Evolutionary conservation across 2,329 filamentous ascomycete genomes (phyloP).

Genomic region (Harringtonia lauricola): DNA sequence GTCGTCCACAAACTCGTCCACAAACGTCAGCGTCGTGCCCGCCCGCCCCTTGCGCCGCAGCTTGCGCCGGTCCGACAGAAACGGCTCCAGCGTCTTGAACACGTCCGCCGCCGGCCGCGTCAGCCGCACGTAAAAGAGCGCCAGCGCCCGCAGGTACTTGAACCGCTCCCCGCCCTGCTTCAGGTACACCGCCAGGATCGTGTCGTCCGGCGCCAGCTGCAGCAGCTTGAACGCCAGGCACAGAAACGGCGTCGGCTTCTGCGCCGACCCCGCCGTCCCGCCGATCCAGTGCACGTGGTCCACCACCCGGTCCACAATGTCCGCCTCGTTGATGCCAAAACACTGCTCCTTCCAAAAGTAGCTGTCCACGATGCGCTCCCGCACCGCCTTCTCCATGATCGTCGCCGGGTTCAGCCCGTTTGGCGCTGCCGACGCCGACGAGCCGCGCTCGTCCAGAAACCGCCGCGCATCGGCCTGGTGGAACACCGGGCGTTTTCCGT

Average conservation of each 20-base stretch:
- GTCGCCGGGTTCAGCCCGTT: conserved; percentile 90
- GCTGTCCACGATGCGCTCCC: conserved; percentile 87
- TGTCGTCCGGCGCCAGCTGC: conserved; percentile 71
- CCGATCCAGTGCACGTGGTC: conserved; percentile 74
- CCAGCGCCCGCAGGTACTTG: conserved; percentile 81
- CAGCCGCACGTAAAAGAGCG: conserved; percentile 85
- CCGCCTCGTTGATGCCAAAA: conserved; percentile 80
- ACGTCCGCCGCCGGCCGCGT: conserved; percentile 76
- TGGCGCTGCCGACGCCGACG: conserved; percentile 61
- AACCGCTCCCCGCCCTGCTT: conserved; percentile 63
- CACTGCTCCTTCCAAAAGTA: conserved; percentile 99
- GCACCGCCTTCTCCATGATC: conserved; percentile 89
- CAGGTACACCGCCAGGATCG: conserved; percentile 71
- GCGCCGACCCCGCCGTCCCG: conserved; percentile 73
- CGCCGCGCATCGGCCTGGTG: conserved; percentile 71
- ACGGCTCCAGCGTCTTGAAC: conserved; percentile 69
- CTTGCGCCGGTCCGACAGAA: conserved; percentile 74
- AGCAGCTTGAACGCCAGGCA: conserved; percentile 92
- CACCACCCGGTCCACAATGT: conserved; percentile 79
- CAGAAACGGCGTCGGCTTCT: conserved; percentile 85
- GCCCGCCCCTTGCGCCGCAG: conserved; percentile 64
- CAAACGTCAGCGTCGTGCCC: conserved; percentile 63
- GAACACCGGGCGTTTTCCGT: conserved; percentile 1
- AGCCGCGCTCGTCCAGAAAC: conserved; percentile 87
- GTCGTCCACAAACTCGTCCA: conserved; percentile 93